Evolutionary conservation across 257 asterid genomes (phyloP), one percentile per base, ranked within the genome.

Genomic region (Perilla frutescens): DNA sequence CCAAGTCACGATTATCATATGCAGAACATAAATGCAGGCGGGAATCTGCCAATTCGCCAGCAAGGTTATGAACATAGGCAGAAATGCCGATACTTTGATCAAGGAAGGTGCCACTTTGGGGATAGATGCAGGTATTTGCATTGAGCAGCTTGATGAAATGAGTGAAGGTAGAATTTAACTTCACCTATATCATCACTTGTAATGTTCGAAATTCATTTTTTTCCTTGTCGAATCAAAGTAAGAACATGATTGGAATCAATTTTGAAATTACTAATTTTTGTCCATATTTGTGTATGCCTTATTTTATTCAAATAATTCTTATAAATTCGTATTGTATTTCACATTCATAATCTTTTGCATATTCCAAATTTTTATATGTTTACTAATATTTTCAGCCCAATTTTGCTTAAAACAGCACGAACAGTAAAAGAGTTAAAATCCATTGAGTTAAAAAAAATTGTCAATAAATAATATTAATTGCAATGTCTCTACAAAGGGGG

Each of bases 91-190:
- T 81, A 82, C 58, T 90, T 77, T 81, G 80, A 76, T 64, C 84
- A 62, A 79, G 95, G 98, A 70, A 83, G 84, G 76, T 90, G 97
- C 66, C 26, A 79, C 44, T 92, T 66, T 82, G 97, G 96, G 55
- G 84, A 84, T 26, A 86, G 76, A 60, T 90, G 98, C 84, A 88
- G 60, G 82, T 80, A 68, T 68, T 72, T 67, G 71, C 98, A 92
- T 73, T 88, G 72, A 48, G 14, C 5, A 15, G 61, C 60, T 68
- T 62, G 50, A 60, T 20, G 0, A n/a, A 20, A 55, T 40, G 20
- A 66, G 56, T 13, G 68, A 34, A 59, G 4, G 56, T 36, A 5
- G 45, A 40, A 59, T 56, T 37, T 15, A 31, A n/a, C 37, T 68
- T 60, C 55, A 41, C 44, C 20, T 68, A 7, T 60, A n/a, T 34